phyloP scores from a whole-genome alignment of 768 basidiomycete genomes.

The Gyrodon lividus region DNA sequence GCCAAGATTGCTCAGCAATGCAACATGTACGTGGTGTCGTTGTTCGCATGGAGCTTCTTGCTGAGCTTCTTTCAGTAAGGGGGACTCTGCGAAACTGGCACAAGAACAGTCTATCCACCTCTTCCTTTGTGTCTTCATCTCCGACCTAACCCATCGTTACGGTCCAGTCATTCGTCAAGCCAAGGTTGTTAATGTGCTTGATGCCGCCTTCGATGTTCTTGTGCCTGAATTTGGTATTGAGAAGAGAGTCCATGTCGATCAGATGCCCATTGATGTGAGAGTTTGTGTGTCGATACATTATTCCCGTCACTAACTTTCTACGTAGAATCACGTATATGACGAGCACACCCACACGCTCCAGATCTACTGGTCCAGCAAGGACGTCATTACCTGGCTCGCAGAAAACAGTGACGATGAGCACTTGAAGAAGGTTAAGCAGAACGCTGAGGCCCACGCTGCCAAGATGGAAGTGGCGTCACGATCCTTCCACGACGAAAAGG shows the following conservation, averaged over 20 bases:
- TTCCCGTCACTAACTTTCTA: conserved; percentile 15
- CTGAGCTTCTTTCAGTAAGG: conserved; percentile 55
- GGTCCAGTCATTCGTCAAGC: conserved; percentile 95
- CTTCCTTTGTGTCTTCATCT: conserved; percentile 91
- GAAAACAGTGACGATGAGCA: conserved; percentile 97
- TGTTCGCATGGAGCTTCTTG: not conserved
- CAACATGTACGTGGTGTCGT: conserved; percentile 69
- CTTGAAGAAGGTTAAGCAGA: conserved; percentile 90
- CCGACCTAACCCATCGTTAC: conserved; percentile 91
- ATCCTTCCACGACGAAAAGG: conserved; percentile 82
- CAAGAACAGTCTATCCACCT: conserved; percentile 96
- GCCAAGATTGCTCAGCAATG: conserved; percentile 98
- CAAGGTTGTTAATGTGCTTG: conserved; percentile 94
- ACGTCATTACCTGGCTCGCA: conserved; percentile 93
- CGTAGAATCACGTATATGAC: conserved; percentile 91
- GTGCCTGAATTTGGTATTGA: conserved; percentile 98
- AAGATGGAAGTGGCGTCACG: conserved; percentile 91
- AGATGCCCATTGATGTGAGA: conserved; percentile 96
- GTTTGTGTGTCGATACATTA: conserved; percentile 23
- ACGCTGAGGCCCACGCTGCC: conserved; percentile 84
- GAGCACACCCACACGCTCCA: conserved; percentile 91
- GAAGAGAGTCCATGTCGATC: conserved; percentile 97
- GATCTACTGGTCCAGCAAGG: conserved; percentile 94
- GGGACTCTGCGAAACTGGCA: conserved; percentile 86
- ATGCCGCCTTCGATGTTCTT: conserved; percentile 95